Evolutionary conservation across 2,329 filamentous ascomycete species (phyloP).

Genomic region (Fusarium sp.): DNA sequence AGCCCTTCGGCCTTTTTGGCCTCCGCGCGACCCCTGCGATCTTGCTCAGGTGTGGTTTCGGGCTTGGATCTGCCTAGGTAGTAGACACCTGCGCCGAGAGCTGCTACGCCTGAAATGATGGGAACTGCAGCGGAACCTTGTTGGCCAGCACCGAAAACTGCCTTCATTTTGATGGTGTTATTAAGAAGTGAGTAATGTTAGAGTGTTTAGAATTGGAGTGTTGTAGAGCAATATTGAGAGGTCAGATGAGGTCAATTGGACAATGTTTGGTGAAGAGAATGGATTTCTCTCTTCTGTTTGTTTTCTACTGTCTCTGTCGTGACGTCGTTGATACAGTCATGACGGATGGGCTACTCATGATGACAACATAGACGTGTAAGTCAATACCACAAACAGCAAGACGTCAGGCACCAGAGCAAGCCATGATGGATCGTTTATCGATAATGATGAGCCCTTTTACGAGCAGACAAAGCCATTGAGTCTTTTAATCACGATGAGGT

Average conservation of each 20-base stretch:
- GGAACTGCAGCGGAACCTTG: slow-evolving; percentile 32
- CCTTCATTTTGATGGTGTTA: slow-evolving; percentile 24
- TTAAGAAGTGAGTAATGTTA: background rate
- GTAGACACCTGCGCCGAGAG: slow-evolving; percentile 40
- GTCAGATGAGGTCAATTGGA: background rate
- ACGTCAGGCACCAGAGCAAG: slow-evolving; percentile 9
- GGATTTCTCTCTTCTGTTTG: background rate
- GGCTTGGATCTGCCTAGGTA: slow-evolving; percentile 24
- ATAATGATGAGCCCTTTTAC: background rate
- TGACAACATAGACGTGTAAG: slow-evolving; percentile 38
- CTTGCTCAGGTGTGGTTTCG: slow-evolving; percentile 18
- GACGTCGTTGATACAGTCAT: slow-evolving; percentile 37
- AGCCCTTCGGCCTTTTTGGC: slow-evolving; percentile 46
- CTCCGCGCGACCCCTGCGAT: slow-evolving; percentile 35
- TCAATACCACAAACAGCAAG: slow-evolving; percentile 9
- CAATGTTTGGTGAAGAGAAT: background rate
- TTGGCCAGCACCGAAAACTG: slow-evolving; percentile 26
- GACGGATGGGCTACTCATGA: slow-evolving; percentile 33
- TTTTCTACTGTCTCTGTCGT: slow-evolving; percentile 20
- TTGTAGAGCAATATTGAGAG: background rate
- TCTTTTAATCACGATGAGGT: background rate
- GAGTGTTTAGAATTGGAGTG: background rate
- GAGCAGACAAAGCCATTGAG: background rate
- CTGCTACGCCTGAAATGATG: slow-evolving; percentile 27
- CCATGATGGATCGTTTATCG: background rate